Base-by-base conservation (phyloP, 2,329 filamentous ascomycete genomes). In the Rhexocercosporidium sp. region DNA sequence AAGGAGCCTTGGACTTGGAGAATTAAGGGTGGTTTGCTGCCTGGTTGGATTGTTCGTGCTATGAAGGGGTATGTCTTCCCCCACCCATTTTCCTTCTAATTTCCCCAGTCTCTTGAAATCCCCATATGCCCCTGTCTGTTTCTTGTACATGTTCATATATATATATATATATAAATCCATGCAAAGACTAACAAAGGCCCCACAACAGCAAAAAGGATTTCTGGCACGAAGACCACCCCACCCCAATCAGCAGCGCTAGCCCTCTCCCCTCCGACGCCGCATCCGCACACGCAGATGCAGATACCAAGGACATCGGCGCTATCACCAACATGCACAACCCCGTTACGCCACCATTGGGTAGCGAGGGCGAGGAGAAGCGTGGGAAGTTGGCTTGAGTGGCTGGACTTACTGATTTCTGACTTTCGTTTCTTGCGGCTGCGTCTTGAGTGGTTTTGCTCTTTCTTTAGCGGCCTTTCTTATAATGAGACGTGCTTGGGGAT, bases 1-100 rank as follows among this genome's bases (percentile, higher is more conserved):
- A 92, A 93, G 78, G 93, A 96, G 68, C 86, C 84, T 7, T 96
- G 93, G 93, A 92, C 91, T 0, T 95, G 89, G 82, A 88, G 86
- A 74, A 85, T 94, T 41, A 87, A 89, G 1, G 92, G 92, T n/a
- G 92, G 92, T 0, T 80, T 96, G 60, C 79, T 94, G 37, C 92
- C 93, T 0, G 87, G 86, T 0, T 96, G 93, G 93, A 75, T 93
- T 62, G 81, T 83, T 64, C 85, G 93, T 37, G 80, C 90, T 6
- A 76, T 79, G 0, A 80, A 80, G 41, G 92, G 72, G 64, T 66
- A 49, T 46, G 57, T 61, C n/a, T 34, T 20, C 20, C 25, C 16
- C 25, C 18, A 54, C 44, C 11, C n/a, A 16, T 29, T 8, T 3
- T 1, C 18, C 11, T 14, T 34, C 18, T 31, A 12, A 41, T 12